Evolutionary conservation across 176 grass and related monocot genomes (phyloP).

Genomic region (Canna indica): DNA sequence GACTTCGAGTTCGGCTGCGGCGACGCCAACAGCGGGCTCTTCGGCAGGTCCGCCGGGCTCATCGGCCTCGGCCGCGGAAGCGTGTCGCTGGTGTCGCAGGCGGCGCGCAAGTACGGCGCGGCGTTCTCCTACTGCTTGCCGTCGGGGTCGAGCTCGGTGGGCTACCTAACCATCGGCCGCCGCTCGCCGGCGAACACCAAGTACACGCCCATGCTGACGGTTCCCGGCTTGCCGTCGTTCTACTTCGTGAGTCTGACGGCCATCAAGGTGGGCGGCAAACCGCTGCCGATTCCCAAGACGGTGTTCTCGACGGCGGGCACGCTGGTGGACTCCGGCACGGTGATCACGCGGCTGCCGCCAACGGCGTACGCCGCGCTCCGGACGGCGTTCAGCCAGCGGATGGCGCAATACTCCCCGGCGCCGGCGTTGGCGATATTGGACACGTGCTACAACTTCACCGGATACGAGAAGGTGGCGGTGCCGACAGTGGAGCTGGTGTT

Average conservation of each 20-base stretch:
- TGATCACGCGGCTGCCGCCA: conserved; percentile 64
- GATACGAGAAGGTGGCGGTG: conserved; percentile 24
- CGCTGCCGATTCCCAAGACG: conserved; percentile 8
- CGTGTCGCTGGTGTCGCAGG: conserved; percentile 61
- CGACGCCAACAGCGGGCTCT: conserved; percentile 35
- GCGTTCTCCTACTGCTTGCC: conserved; percentile 88
- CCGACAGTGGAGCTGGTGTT: conserved; percentile 55
- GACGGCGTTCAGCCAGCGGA: conserved; percentile 26
- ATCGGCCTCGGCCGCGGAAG: conserved; percentile 52
- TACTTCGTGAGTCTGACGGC: conserved; percentile 58
- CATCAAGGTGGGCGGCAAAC: conserved; percentile 37
- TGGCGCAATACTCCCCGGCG: conserved; percentile 43
- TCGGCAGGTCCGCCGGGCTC: conserved; percentile 47
- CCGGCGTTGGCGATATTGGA: conserved; percentile 55
- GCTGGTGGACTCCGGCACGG: conserved; percentile 77
- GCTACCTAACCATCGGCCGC: conserved; percentile 47
- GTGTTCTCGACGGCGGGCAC: conserved; percentile 33
- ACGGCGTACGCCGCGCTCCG: conserved; percentile 41
- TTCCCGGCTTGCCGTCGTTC: conserved; percentile 29
- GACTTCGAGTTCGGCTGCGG: conserved; percentile 72
- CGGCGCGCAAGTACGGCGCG: conserved; percentile 35
- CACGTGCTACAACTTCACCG: conserved; percentile 85
- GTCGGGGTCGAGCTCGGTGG: conserved; percentile 23
- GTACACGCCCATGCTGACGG: conserved; percentile 51
- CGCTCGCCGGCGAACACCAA: conserved; percentile 11